Evolutionary conservation across 352 stramenopile genomes (phyloP), one percentile per base, ranked within the genome.

Genomic region (Globisporangium parvum): DNA sequence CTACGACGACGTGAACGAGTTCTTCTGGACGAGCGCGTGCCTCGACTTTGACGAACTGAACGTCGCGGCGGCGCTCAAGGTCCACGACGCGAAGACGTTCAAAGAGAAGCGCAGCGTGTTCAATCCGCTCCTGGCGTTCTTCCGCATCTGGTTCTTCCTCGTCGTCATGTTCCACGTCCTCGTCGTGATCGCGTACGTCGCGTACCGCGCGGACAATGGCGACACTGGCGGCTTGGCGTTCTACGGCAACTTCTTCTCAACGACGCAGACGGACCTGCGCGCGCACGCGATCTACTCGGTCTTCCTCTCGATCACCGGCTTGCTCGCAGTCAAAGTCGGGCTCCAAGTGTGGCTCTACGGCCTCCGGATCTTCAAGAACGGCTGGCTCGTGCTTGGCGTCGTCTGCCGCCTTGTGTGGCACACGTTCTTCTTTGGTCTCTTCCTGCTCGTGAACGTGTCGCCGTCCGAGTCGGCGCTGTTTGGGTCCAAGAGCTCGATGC

Each of bases 1-100:
- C 62, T 95, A 95, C 54, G 85, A 95, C 60, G 85, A 95, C 40
- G 65, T 95, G 20, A 95, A 95, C 66, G 85, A 95, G 66, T 95
- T 91, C 64, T 95, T 95, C 54, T 95, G 85, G 85, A 85, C 62
- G 1, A 12, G 44, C 0, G 51, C 63, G 26, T 95, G 85, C 58
- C 75, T 94, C 2, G 66, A 85, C 10, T 84, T 80, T 47, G 74
- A 91, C 47, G 79, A 88, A 51, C 65, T 75, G 45, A 85, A 79
- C 48, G 76, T 95, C 20, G 79, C 82, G 0, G 59, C 78, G n/a
- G 69, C 74, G 53, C 54, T 92, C 37, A 63, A 68, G 21, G 68
- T 85, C 31, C 66, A 75, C 28, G 82, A 90, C 51, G 61, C 66
- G n/a, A 95, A 95, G 76, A 91, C 82, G 9, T 95, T 92, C 67